Evolutionary conservation across 2,329 filamentous ascomycete genomes (phyloP).

Genomic region (Xylariaceae sp.): DNA sequence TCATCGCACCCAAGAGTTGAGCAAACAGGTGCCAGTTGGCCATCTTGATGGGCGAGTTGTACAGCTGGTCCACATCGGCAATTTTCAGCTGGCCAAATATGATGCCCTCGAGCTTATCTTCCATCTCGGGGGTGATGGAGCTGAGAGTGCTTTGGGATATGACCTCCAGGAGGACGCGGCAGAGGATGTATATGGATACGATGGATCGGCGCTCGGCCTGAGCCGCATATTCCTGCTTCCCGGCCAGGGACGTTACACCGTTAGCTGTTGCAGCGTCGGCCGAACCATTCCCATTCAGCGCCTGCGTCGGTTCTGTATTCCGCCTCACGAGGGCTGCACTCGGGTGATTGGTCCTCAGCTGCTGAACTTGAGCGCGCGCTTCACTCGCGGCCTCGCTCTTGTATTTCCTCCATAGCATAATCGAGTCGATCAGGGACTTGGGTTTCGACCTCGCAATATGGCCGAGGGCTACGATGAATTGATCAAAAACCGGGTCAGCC

Average conservation of each 20-base stretch:
- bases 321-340: constrained; percentile 52
- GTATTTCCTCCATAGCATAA: constrained; percentile 96
- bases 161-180: constrained; percentile 86
- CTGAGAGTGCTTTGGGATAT: constrained; percentile 81
- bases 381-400: constrained; percentile 84
- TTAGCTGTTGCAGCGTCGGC: constrained; percentile 25
- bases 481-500: constrained; percentile 83
- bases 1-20: constrained; percentile 92
- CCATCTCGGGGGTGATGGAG: constrained; percentile 83
- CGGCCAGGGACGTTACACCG: constrained; percentile 33
- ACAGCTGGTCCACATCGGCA: constrained; percentile 73
- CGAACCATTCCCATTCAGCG: constrained; percentile 23
- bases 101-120: constrained; percentile 86
- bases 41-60: constrained; percentile 72
- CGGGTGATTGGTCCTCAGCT: constrained; percentile 34
- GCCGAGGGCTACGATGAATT: constrained; percentile 84
- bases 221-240: constrained; percentile 63
- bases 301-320: constrained; percentile 65
- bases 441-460: constrained; percentile 93
- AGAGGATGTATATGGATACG: constrained; percentile 92
- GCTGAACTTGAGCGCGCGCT: constrained; percentile 52
- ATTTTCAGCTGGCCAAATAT: constrained; percentile 94
- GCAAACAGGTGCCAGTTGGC: constrained; percentile 96
- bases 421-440: constrained; percentile 89
- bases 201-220: constrained; percentile 84